Evolutionary conservation across 306 rosid species (phyloP).

Genomic region (Pyrus bretschneideri): DNA sequence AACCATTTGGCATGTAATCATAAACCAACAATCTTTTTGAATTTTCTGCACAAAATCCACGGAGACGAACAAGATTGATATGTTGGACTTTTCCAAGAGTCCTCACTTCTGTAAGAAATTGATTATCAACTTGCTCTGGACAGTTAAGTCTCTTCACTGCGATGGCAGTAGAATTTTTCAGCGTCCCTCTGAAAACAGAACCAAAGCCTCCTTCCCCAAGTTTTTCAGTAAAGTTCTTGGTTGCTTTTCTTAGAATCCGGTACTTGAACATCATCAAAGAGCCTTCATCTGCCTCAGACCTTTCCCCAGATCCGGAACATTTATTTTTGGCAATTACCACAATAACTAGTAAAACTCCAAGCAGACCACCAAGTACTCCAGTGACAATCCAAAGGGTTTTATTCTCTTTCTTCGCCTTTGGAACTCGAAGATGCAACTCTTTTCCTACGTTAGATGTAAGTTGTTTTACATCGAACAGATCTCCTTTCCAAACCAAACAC

Average conservation of each 20-base stretch:
- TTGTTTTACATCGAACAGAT: background rate
- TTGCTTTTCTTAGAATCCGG: slow-evolving; percentile 23
- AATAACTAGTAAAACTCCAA: background rate
- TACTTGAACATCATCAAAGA: slow-evolving; percentile 25
- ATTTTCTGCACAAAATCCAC: slow-evolving; percentile 26
- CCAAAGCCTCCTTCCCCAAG: slow-evolving; percentile 46
- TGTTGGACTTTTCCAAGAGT: slow-evolving; percentile 40
- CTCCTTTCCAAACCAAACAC: slow-evolving; percentile 17
- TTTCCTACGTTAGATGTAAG: background rate
- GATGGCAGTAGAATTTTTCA: slow-evolving; percentile 15
- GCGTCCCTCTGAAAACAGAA: slow-evolving; percentile 32
- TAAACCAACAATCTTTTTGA: slow-evolving; percentile 31
- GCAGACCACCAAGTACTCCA: slow-evolving; percentile 1
- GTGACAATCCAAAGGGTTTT: background rate
- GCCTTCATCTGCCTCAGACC: slow-evolving; percentile 13
- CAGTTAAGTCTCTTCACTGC: slow-evolving; percentile 39
- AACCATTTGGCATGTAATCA: slow-evolving; percentile 37
- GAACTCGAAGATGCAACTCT: slow-evolving; percentile 2
- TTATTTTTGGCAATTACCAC: background rate
- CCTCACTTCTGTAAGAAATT: slow-evolving; percentile 32
- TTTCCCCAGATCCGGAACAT: background rate
- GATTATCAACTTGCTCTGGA: slow-evolving; percentile 25
- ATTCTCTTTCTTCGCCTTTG: background rate
- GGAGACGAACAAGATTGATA: slow-evolving; percentile 32
- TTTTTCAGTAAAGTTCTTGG: slow-evolving; percentile 31